Evolutionary conservation across 176 grass and related monocot genomes (phyloP).

Genomic region (Thinopyrum elongatum): DNA sequence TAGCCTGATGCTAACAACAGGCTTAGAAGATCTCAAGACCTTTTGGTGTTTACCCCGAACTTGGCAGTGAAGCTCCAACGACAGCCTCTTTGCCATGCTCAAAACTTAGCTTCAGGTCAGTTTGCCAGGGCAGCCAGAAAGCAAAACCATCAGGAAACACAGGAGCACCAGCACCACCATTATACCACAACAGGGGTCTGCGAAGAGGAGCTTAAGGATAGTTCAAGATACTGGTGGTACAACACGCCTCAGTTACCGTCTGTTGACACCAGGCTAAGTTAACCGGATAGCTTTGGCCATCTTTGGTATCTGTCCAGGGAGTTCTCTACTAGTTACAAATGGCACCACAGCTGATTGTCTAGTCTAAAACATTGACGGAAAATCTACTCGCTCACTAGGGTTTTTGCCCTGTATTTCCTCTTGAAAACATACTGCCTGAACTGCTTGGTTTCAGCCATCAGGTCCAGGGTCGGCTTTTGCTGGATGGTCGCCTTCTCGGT

Average conservation of each 20-base stretch:
- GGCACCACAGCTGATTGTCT: not conserved
- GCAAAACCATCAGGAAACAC: not conserved
- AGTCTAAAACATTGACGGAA: not conserved
- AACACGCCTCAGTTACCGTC: not conserved
- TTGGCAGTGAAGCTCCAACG: not conserved
- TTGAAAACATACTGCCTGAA: slow-evolving; percentile 83
- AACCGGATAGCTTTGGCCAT: slow-evolving; percentile 15
- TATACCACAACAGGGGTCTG: not conserved
- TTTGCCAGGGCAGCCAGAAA: not conserved
- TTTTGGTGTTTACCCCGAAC: not conserved
- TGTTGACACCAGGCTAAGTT: slow-evolving; percentile 3
- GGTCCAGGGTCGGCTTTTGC: slow-evolving; percentile 48
- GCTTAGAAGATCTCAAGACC: not conserved
- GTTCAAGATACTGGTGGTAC: not conserved
- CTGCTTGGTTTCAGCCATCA: slow-evolving; percentile 54
- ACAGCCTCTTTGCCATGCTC: not conserved
- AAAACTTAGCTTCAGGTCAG: not conserved
- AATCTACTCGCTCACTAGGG: not conserved
- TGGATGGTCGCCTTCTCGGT: slow-evolving; percentile 56
- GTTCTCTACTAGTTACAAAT: slow-evolving; percentile 14
- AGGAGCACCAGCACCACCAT: not conserved
- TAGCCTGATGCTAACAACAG: not conserved
- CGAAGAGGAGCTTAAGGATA: not conserved
- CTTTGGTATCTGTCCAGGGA: not conserved
- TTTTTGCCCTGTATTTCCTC: slow-evolving; percentile 53